Base-by-base conservation (phyloP, 768 basidiomycete genomes). In the Hypsizygus marmoreus region DNA sequence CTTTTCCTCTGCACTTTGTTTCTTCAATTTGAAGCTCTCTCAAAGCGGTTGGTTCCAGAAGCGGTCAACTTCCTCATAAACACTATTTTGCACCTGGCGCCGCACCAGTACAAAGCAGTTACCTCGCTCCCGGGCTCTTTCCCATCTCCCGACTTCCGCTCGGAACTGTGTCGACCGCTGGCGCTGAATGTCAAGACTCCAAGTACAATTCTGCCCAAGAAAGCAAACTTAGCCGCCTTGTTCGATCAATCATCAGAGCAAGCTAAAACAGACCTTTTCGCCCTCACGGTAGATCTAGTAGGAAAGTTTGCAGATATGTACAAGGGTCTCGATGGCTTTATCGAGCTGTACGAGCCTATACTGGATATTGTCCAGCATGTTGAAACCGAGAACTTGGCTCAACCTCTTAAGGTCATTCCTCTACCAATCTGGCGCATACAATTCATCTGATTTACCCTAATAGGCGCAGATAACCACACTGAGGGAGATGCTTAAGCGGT, bases 41-140 rank as follows among this genome's bases (percentile, higher is more conserved):
- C 93, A 2, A 91, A 91, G 57, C 83, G 95, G 14, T 69, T 94
- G 20, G 81, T 95, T 4, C 97, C 97, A 0, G 97, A 99, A 65
- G 88, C 81, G 6, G 60, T 91, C 44, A 95, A 88, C 63, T 97
- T 98, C 65, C 58, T 89, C 32, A 65, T 83, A 26, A 86, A 86
- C 51, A 61, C 82, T 10, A 64, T 92, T 29, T 70, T 92, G 24
- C 81, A 89, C 58, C 75, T 98, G 11, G 79, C 83, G 2, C 91
- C 91, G 0, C 79, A 83, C 51, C 53, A 55, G 24, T 85, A 80
- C 54, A 60, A 68, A 24, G 66, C 70, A 51, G 57, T 62, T 2
- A 55, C 54, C 4, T 68, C 77, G 2, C 53, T 91, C 30, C 91
- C 90, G 9, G 88, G 88, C 0, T 66, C 65, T 2, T 89, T 93